Conservation (phyloP, 73 alveolate species). For the Tetrahymena elliotti region DNA sequence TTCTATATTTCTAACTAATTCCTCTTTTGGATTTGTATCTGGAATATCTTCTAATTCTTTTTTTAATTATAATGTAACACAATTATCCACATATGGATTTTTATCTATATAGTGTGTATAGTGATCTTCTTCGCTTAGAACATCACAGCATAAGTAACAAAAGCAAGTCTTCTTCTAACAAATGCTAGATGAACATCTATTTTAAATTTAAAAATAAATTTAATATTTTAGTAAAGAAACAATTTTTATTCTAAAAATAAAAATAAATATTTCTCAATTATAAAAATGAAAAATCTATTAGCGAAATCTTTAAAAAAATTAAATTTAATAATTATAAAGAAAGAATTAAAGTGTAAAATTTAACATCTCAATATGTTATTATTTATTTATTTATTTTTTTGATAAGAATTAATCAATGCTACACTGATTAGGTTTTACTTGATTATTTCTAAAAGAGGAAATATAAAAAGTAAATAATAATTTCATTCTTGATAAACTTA, state of each 20-base stretch:
- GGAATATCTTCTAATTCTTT: neutral
- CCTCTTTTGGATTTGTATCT: neutral
- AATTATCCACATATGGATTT: neutral
- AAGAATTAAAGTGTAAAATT: too few relatives aligned
- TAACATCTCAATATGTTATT: too few relatives aligned
- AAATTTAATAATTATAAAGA: too few relatives aligned
- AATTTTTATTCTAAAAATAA: too few relatives aligned
- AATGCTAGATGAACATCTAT: neutral
- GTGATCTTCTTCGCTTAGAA: neutral
- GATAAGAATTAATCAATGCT: neutral
- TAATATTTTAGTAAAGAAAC: too few relatives aligned
- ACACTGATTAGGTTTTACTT: neutral
- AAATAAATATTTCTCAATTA: too few relatives aligned
- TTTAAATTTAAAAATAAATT: neutral
- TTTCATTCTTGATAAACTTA: neutral
- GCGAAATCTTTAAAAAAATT: too few relatives aligned
- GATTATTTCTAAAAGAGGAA: too few relatives aligned
- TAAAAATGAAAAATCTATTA: too few relatives aligned
- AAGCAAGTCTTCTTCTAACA: neutral
- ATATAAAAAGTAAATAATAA: too few relatives aligned
- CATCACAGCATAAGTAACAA: neutral
- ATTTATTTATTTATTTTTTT: too few relatives aligned
- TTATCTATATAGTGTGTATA: neutral
- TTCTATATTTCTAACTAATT: neutral
- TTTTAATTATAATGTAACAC: neutral